phyloP scores from a whole-genome alignment of 345 rosid species.

The Salix udensis region DNA sequence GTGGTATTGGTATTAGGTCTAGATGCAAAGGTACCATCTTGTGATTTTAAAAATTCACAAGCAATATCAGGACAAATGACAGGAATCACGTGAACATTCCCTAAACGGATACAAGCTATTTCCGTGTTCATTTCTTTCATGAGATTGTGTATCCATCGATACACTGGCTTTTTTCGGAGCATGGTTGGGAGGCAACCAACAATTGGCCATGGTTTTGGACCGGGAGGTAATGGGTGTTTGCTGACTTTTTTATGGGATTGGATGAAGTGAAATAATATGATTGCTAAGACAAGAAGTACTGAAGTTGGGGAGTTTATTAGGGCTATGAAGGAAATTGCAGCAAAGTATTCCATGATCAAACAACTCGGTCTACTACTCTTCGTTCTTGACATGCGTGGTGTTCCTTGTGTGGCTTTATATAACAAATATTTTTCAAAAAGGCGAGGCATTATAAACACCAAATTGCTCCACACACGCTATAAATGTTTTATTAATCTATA shows the following conservation, averaged over 20 bases:
- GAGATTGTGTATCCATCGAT: conserved; percentile 33
- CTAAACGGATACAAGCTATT: conserved; percentile 42
- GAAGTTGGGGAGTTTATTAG: no score
- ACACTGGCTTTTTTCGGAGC: conserved; percentile 30
- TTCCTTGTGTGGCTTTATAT: no score
- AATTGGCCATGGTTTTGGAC: conserved; percentile 42
- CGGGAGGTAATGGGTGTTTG: conserved; percentile 23
- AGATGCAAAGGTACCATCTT: conserved; percentile 39
- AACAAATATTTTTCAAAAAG: no score
- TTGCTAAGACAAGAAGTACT: no score
- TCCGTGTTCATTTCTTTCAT: conserved; percentile 36
- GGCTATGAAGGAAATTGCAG: no score
- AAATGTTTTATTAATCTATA: no score
- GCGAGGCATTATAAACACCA: no score
- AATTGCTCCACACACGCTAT: no score
- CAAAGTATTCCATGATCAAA: no score
- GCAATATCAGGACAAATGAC: conserved; percentile 39
- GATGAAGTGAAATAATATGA: no score
- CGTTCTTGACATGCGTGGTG: no score
- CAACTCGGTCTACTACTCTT: no score
- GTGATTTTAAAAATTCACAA: conserved; percentile 33
- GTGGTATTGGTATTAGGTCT: conserved; percentile 36
- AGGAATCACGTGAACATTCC: conserved; percentile 33
- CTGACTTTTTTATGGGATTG: neutral
- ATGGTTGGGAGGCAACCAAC: conserved; percentile 35